phyloP scores from a whole-genome alignment of 768 basidiomycete genomes.

The Naganishia antarctica region DNA sequence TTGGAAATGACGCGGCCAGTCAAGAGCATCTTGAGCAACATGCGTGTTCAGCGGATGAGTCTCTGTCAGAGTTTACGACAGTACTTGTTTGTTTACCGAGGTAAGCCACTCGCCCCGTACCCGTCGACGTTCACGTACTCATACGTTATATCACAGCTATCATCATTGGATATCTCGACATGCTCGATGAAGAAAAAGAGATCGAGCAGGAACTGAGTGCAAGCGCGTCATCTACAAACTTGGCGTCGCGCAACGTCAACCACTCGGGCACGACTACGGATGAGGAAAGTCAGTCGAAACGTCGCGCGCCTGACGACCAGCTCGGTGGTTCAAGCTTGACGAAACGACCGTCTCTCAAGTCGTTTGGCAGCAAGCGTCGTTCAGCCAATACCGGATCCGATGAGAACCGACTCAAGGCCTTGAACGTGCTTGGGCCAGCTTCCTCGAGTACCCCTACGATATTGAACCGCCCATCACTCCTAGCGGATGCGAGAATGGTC shows the following conservation, averaged over 20 bases:
- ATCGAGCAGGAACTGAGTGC: conserved; percentile 17
- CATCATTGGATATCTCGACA: conserved; percentile 40
- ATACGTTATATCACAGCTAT: conserved; percentile 32
- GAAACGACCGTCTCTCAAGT: conserved; percentile 37
- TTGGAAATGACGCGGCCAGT: conserved; percentile 69
- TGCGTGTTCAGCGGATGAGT: conserved; percentile 95
- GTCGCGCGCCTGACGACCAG: conserved; percentile 43
- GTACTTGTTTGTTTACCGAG: conserved; percentile 88
- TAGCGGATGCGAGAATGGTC: background rate
- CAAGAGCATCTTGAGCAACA: conserved; percentile 76
- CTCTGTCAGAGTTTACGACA: conserved; percentile 89
- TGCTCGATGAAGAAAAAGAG: conserved; percentile 40
- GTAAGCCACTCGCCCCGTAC: conserved; percentile 27
- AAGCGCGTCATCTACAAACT: conserved; percentile 9
- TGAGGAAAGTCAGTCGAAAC: conserved; percentile 39
- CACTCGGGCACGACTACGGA: conserved; percentile 30
- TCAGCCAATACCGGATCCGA: conserved; percentile 14
- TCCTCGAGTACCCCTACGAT: background rate
- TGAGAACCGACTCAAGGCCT: background rate
- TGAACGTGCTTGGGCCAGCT: background rate
- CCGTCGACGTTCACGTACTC: background rate
- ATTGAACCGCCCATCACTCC: background rate
- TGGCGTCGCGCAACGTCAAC: background rate
- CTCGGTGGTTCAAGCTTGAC: conserved; percentile 31
- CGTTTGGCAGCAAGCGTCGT: conserved; percentile 18